A percentile compares a stretch with the other conserved stretches of the same genome.
Evolutionary conservation across 305 asterid species (phyloP).

Genomic region (Withania somnifera): DNA sequence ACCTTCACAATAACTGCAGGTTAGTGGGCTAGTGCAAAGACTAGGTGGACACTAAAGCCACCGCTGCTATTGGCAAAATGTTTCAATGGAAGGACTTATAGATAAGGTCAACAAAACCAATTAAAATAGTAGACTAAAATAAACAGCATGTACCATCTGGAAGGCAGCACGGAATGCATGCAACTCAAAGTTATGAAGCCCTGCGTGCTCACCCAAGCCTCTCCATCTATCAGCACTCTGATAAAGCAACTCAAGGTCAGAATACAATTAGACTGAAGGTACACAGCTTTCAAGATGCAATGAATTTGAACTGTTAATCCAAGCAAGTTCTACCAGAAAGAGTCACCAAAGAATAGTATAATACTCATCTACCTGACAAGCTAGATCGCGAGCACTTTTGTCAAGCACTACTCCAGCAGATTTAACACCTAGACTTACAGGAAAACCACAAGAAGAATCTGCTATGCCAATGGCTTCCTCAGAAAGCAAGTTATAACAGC

Average conservation of each 20-base stretch:
- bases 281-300: not conserved
- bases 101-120: not conserved
- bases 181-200: constrained; percentile 73
- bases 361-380: constrained; percentile 65
- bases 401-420: constrained; percentile 39
- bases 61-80: not conserved
- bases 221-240: constrained; percentile 93
- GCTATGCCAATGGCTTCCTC: constrained; percentile 33
- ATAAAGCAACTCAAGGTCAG: constrained; percentile 14
- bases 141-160: constrained; percentile 47
- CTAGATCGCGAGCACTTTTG: constrained; percentile 73
- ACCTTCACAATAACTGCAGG: constrained; percentile 38
- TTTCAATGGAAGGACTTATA: not conserved
- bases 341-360: constrained; percentile 4
- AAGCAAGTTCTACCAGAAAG: not conserved
- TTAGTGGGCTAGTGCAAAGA: not conserved
- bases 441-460: constrained; percentile 55
- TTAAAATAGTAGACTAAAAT: not conserved
- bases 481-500: constrained; percentile 83
- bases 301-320: not conserved
- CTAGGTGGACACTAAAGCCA: not conserved
- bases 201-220: constrained; percentile 48
- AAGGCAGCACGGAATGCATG: constrained; percentile 90
- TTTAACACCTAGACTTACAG: constrained; percentile 64
- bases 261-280: not conserved